Conservation (phyloP, 106 monocot genomes). For the Dioscorea dumetorum region DNA sequence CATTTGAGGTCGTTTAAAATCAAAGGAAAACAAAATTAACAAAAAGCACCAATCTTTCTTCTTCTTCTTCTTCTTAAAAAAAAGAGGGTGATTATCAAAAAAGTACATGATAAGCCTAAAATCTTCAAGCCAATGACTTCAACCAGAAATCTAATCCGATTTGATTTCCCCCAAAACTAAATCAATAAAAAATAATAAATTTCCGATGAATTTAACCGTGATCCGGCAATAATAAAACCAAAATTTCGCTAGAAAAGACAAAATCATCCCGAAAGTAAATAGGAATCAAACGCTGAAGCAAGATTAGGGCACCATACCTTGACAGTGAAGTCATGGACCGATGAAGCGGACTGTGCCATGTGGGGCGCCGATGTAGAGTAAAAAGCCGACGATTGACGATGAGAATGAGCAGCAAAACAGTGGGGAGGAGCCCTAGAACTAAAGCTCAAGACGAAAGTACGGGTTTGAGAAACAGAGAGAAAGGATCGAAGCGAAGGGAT, state of each 20-base stretch:
- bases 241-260: too few species aligned
- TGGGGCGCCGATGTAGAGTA: constrained; percentile 1
- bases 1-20: background rate
- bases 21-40: background rate
- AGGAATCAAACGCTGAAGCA: background rate
- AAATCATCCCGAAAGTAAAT: background rate
- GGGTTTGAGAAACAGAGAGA: background rate
- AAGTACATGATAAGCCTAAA: background rate
- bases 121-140: background rate
- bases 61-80: too few species aligned
- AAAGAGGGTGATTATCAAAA: background rate
- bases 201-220: too few species aligned
- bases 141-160: background rate
- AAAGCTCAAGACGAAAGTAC: too few species aligned
- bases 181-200: too few species aligned
- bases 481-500: background rate
- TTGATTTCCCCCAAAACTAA: too few species aligned
- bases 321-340: constrained; percentile 73
- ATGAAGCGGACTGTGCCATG: constrained; percentile 32
- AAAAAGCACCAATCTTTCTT: too few species aligned
- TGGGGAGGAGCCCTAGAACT: too few species aligned
- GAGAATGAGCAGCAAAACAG: background rate
- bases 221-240: too few species aligned
- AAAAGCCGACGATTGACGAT: background rate
- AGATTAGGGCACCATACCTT: constrained; percentile 25